Evolutionary conservation across 345 rosid genomes (phyloP).

Genomic region (Sapria himalayana): DNA sequence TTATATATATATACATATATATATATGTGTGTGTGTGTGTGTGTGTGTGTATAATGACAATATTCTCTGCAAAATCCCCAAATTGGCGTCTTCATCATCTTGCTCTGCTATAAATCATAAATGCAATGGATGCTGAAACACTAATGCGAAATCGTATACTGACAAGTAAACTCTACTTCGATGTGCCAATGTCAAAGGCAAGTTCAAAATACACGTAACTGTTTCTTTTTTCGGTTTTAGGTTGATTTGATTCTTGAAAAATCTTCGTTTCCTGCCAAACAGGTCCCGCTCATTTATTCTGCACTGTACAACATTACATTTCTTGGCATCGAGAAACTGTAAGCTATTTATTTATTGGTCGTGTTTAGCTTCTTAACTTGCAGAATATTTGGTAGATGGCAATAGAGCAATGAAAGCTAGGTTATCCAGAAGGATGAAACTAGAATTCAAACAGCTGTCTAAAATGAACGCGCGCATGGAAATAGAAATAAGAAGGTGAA

Average conservation of each 20-base stretch:
- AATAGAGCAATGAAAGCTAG: too few species aligned
- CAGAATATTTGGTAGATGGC: too few species aligned
- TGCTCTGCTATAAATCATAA: too few species aligned
- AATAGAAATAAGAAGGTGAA: too few species aligned
- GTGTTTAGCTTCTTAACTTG: neutral
- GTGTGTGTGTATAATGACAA: too few species aligned
- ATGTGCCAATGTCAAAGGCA: constrained; percentile 38
- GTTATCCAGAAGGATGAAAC: too few species aligned
- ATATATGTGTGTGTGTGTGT: too few species aligned
- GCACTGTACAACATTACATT: constrained; percentile 48
- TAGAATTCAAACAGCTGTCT: too few species aligned
- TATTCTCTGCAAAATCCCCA: too few species aligned
- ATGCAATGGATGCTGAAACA: constrained; percentile 19
- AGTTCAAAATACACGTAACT: neutral
- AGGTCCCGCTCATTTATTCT: constrained; percentile 75
- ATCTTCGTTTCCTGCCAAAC: constrained; percentile 3
- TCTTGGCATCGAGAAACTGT: constrained; percentile 84
- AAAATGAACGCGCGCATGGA: too few species aligned
- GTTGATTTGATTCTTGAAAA: neutral
- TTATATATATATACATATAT: too few species aligned
- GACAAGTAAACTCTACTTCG: constrained; percentile 61
- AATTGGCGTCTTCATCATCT: constrained; percentile 13
- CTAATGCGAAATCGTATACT: constrained; percentile 39
- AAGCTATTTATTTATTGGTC: constrained; percentile 7
- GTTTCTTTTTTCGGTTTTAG: neutral